These are phyloP conservation scores for Neofusicoccum laricinum DNA, from an alignment of 2,329 filamentous ascomycete genomes.

Conservation along the genomic window DNA sequence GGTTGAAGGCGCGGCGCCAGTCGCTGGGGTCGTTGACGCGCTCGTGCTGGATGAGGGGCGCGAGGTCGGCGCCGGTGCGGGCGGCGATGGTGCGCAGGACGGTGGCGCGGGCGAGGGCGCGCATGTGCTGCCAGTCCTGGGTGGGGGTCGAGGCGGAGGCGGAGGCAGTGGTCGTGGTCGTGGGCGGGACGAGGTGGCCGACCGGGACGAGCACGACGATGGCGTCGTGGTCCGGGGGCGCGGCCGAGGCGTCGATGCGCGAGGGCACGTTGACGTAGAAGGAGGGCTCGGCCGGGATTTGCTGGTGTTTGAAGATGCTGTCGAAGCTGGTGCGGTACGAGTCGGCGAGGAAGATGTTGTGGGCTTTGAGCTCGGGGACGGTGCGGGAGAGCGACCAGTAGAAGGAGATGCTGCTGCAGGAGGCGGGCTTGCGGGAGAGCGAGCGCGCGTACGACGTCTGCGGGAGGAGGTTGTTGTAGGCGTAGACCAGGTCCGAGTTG, in stretches of 20 bases:
- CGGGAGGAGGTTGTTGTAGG: slow-evolving; percentile 68
- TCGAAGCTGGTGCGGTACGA: slow-evolving; percentile 72
- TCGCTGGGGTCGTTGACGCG: slow-evolving; percentile 62
- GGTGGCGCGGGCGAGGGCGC: slow-evolving; percentile 56
- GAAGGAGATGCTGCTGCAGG: slow-evolving; percentile 72
- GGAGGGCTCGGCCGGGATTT: slow-evolving; percentile 64
- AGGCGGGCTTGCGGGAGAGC: slow-evolving; percentile 53
- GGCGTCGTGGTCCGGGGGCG: slow-evolving; percentile 62
- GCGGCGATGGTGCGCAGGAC: slow-evolving; percentile 60
- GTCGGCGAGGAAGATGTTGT: slow-evolving; percentile 77
- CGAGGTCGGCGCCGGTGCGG: slow-evolving; percentile 57
- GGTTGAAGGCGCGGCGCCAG: slow-evolving; percentile 68
- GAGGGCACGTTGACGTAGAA: slow-evolving; percentile 78
- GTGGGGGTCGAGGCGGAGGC: slow-evolving; percentile 41
- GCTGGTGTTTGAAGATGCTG: slow-evolving; percentile 68
- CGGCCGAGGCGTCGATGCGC: slow-evolving; percentile 65
- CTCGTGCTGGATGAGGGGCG: slow-evolving; percentile 57
- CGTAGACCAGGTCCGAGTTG: slow-evolving; percentile 72
- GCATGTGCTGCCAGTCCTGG: slow-evolving; percentile 62
- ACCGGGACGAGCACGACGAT: slow-evolving; percentile 71
- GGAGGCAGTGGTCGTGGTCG: slow-evolving; percentile 35
- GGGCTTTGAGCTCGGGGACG: slow-evolving; percentile 62
- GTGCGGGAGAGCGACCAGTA: slow-evolving; percentile 67
- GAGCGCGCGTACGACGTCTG: slow-evolving; percentile 42
- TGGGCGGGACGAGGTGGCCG: slow-evolving; percentile 56